Evolutionary conservation across 192 early-diverging fungal species (phyloP), one percentile per base, ranked within the genome.

Genomic region (Coemansia sp.): DNA sequence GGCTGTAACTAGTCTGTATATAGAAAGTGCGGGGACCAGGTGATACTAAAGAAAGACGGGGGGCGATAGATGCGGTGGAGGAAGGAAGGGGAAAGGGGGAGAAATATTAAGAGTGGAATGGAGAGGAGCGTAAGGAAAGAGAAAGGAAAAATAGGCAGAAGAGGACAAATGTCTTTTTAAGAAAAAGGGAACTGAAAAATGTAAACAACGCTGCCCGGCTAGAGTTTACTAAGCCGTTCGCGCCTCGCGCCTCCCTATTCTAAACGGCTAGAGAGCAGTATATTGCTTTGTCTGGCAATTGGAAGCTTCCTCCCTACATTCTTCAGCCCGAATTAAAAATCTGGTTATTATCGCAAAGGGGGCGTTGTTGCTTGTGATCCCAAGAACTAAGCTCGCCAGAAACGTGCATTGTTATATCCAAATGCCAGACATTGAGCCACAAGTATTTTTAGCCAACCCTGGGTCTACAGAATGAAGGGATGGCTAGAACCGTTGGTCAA

Each of bases 231-330:
- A 51, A 26, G 48, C 24, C 24, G 48, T 26, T 26, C 5, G 14
- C 48, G 48, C 48, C 48, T 26, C 42, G 13, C 42, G 7, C 42
- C 16, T 31, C 42, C 43, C 43, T 45, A 21, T 42, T 42, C 23
- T 10, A 9, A 39, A 39, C 6, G 20, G 20, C 9, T 2, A 13
- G 48, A 51, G 24, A 51, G 48, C 48, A 51, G 48, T 51, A 51
- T 24, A 10, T 51, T 51, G 14, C 21, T 11, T 26, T 51, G 31
- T 51, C 13, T 51, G 21, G 48, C 48, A 51, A 26, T 26, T 23
- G 24, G 43, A 10, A 9, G 43, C 43, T 31, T 39, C 38, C 48
- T 51, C 48, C 48, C 48, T 51, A 51, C 48, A 51, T 51, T 51
- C 48, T 51, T 51, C 9, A 26, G 11, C 48, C n/a, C 16, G n/a